Percentiles rank a stretch among this genome's conserved stretches.
Evolutionary conservation across 148 eudicot species (phyloP).

Genomic region (Cornus kousa): DNA sequence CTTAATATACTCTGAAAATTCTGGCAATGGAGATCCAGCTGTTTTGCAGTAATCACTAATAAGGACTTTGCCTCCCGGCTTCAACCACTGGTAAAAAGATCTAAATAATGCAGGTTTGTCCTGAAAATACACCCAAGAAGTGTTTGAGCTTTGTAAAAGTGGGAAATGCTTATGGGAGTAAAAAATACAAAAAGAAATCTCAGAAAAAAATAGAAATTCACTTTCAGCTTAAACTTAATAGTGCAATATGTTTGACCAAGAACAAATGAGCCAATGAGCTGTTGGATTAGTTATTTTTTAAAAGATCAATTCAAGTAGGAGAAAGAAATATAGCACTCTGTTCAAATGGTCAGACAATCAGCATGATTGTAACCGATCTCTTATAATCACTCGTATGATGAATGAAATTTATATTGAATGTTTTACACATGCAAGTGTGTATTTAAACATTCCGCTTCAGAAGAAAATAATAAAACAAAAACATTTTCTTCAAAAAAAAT

Average conservation of each 20-base stretch:
- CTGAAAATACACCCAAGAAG: conserved; percentile 36
- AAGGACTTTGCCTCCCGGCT: conserved; percentile 93
- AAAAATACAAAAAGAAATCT: not conserved
- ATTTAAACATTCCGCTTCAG: not conserved
- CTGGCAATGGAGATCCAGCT: conserved; percentile 60
- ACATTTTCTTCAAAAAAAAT: too few relatives aligned
- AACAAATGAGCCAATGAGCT: too few relatives aligned
- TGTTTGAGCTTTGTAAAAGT: not conserved
- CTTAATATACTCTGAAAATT: conserved; percentile 82
- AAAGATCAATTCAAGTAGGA: too few relatives aligned
- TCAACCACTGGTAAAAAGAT: conserved; percentile 92
- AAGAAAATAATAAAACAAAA: too few relatives aligned
- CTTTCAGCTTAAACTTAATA: too few relatives aligned
- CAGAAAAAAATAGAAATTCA: not conserved
- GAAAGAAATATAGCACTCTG: not conserved
- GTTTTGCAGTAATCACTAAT: conserved; percentile 88
- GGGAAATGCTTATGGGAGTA: not conserved
- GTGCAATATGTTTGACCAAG: too few relatives aligned
- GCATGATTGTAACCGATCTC: not conserved
- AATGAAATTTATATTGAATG: too few relatives aligned
- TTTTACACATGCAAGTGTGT: not conserved
- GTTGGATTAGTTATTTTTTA: too few relatives aligned
- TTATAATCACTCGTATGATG: not conserved
- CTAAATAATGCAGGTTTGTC: conserved; percentile 90
- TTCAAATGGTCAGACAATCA: not conserved